These are phyloP conservation scores for Penicillium janthinellum DNA, from an alignment of 2,329 filamentous ascomycete genomes.

Conservation along the genomic window DNA sequence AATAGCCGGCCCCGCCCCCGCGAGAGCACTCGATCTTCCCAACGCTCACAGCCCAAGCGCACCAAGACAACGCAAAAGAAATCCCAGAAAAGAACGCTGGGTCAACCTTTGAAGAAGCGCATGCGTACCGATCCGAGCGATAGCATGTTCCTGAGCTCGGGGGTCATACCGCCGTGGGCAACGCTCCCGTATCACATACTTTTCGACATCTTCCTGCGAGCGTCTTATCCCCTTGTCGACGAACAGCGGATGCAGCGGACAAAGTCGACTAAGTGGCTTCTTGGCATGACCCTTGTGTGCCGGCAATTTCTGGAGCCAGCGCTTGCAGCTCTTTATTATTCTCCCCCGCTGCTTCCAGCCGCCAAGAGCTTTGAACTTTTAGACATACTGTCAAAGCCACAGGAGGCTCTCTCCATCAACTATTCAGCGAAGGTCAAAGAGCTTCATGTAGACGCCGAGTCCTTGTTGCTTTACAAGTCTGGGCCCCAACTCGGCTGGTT, in stretches of 20 bases:
- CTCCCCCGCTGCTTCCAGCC: slow-evolving; percentile 63
- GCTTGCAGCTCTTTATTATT: slow-evolving; percentile 70
- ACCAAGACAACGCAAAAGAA: slow-evolving; percentile 20
- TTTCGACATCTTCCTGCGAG: slow-evolving; percentile 68
- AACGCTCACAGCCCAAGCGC: slow-evolving; percentile 5
- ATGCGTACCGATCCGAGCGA: slow-evolving; percentile 25
- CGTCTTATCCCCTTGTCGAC: slow-evolving; percentile 60
- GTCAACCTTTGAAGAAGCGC: slow-evolving; percentile 30
- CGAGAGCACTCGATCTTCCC: slow-evolving; percentile 15
- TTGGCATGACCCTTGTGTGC: slow-evolving; percentile 64
- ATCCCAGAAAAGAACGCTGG: slow-evolving; percentile 11
- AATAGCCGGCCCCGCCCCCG: slow-evolving; percentile 4
- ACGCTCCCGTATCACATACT: slow-evolving; percentile 70
- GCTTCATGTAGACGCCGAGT: slow-evolving; percentile 68
- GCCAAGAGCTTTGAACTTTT: slow-evolving; percentile 53
- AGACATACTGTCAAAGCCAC: slow-evolving; percentile 58
- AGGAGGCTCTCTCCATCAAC: slow-evolving; percentile 56
- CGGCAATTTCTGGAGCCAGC: slow-evolving; percentile 71
- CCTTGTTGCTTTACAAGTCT: slow-evolving; percentile 55
- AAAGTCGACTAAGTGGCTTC: slow-evolving; percentile 58
- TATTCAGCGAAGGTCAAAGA: slow-evolving; percentile 72
- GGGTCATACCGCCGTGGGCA: slow-evolving; percentile 58
- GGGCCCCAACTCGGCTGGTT: slow-evolving; percentile 57
- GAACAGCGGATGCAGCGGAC: slow-evolving; percentile 27
- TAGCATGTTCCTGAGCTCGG: slow-evolving; percentile 23